Evolutionary conservation across 768 basidiomycete genomes (phyloP), one percentile per base, ranked within the genome.

Genomic region (Neoboletus brunneissimus): DNA sequence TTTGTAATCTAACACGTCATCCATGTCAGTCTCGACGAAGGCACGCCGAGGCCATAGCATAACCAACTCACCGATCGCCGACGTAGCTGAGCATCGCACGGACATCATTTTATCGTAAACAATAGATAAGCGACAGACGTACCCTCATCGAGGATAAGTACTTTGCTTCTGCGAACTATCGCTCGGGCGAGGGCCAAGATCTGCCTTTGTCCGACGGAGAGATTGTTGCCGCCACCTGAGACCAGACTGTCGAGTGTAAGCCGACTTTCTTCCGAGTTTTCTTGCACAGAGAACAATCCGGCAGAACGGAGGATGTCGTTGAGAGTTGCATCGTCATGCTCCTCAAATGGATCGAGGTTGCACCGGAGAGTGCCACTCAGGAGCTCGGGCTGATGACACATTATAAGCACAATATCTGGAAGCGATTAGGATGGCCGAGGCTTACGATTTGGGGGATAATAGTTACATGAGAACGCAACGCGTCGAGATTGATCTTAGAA

Each of bases 131-230:
- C 4, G 20, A 40, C 10, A 40, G 38, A n/a, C 65, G 32, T 29
- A 76, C 77, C 78, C 66, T 86, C 84, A 55, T 86, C 84, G 3
- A 86, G 68, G 44, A 86, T 79, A 37, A 84, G 70, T 12, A 86
- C 62, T 59, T 83, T 85, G 64, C 80, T 82, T 44, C 72, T 66
- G n/a, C 84, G 70, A 2, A 85, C 77, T 54, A 85, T 78, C 2
- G 84, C 84, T 29, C 85, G 72, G 1, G 85, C 83, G 0, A 86
- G 72, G 0, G 83, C 83, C 18, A 86, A 67, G 15, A 86, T 77
- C 65, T 86, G 85, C 11, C 83, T 71, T 62, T 86, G 81, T 4
- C 84, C 83, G n/a, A 85, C 76, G 6, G 78, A 80, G n/a, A 81
- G 64, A 57, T 81, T 81, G 1, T 70, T 52, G 0, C 79, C 79